Evolutionary conservation across 2,329 filamentous ascomycete species (phyloP).

Genomic region (Furcasterigmium sp.): DNA sequence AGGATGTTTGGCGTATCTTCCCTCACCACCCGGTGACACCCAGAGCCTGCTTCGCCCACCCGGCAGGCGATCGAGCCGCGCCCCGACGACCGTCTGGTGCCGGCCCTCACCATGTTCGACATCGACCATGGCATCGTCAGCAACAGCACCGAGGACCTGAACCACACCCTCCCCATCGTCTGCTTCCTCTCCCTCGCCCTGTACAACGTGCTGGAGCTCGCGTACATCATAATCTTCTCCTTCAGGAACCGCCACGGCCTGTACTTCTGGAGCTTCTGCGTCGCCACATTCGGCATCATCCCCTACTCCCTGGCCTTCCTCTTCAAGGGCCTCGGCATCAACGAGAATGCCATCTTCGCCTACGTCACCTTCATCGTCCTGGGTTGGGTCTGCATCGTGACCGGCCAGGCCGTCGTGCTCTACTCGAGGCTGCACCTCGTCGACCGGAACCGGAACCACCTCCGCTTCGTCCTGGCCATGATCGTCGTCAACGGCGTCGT

Average conservation of each 20-base stretch:
- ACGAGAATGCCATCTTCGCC: neutral
- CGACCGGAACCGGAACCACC: slow-evolving; percentile 39
- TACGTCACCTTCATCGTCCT: slow-evolving; percentile 31
- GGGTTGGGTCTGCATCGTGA: slow-evolving; percentile 48
- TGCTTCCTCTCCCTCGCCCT: slow-evolving; percentile 24
- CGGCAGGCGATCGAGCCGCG: too few relatives aligned
- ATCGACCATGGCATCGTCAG: slow-evolving; percentile 3
- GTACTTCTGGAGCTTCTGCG: slow-evolving; percentile 33
- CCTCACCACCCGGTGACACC: too few relatives aligned
- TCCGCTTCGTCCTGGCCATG: slow-evolving; percentile 48
- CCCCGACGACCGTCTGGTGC: neutral
- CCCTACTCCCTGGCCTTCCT: slow-evolving; percentile 39
- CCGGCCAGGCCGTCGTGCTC: slow-evolving; percentile 55
- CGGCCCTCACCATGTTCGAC: slow-evolving; percentile 1
- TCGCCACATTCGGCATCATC: slow-evolving; percentile 25
- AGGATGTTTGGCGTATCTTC: too few relatives aligned
- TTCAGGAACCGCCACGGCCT: slow-evolving; percentile 27
- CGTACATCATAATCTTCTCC: slow-evolving; percentile 26
- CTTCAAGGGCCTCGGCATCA: slow-evolving; percentile 15
- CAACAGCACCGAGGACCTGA: neutral
- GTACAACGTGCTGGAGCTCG: slow-evolving; percentile 30
- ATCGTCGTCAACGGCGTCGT: slow-evolving; percentile 50
- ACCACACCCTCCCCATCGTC: slow-evolving; percentile 5
- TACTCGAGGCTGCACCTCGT: slow-evolving; percentile 60
- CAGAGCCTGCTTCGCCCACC: too few relatives aligned